Conservation (phyloP, 345 rosid species). For the Nasturtium officinale region DNA sequence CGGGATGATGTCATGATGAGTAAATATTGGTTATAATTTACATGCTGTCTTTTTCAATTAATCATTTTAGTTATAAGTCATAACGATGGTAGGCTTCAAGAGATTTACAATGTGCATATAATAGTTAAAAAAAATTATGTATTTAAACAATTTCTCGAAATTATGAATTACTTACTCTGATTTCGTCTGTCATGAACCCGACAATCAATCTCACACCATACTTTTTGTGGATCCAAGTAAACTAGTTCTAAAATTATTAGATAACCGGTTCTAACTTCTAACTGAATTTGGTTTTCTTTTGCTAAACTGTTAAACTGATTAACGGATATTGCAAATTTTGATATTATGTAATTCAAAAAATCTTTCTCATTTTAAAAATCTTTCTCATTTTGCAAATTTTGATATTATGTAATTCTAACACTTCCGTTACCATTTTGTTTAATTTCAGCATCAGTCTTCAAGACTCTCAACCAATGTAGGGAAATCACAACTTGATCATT, state of each 20-base stretch:
- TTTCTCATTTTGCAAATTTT: too few species aligned
- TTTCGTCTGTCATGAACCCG: background rate
- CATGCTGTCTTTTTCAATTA: background rate
- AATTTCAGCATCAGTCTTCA: background rate
- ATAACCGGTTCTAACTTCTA: background rate
- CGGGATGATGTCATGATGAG: background rate
- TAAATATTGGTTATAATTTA: too few species aligned
- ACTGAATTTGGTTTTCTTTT: background rate
- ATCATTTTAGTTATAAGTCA: too few species aligned
- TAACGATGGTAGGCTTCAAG: too few species aligned
- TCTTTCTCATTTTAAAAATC: constrained; percentile 1
- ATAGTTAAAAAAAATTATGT: too few species aligned
- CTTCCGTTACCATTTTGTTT: background rate
- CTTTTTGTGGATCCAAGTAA: background rate
- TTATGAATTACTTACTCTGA: background rate
- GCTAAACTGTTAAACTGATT: background rate
- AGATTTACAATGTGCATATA: too few species aligned
- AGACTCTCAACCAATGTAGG: background rate
- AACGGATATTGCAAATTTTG: background rate
- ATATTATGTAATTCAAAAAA: too few species aligned
- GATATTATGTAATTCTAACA: background rate
- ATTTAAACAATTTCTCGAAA: background rate
- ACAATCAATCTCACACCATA: background rate
- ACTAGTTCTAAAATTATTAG: background rate
- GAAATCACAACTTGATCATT: constrained; percentile 15